Base-by-base conservation (phyloP, 805 yeast species). In the Metschnikowia borealis region DNA sequence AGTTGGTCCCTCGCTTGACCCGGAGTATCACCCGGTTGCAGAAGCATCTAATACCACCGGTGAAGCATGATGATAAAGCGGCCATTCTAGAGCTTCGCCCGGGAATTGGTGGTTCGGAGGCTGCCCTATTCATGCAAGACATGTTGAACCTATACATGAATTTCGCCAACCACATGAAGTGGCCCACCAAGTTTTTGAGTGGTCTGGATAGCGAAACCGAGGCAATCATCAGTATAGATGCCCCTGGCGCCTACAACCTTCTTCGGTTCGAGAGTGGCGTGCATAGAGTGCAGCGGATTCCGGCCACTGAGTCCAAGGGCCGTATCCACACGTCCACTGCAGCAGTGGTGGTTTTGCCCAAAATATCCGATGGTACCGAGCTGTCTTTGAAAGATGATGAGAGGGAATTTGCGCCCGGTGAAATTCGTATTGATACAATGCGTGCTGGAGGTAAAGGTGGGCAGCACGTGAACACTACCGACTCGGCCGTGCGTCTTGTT, bases 401-500 rank as follows among this genome's bases (percentile, higher is more conserved):
- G 59, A 71, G 92, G 38, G 80, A 80, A 50, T 89, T 94, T 66
- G 82, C 82, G 17, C 88, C 91, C 0, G 96, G 87, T 2, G 99
- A 94, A 60, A 83, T 94, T 20, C 78, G 97, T 50, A 83, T 94
- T 3, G 99, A 94, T 64, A 90, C 94, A n/a, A 94, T 92, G 96
- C 77, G 99, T 58, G 89, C 98, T 0, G 83, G 96, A 49, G 99
- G 99, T 3, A 86, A 94, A 55, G 99, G 99, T 50, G 99, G 99
- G 0, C 99, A 92, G 71, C 98, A 92, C 63, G 99, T 92, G 35
- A 92, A 92, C 64, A 92, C 96, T 13, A 94, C 98, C 0, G 98
- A 92, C 63, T 89, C 97, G 1, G 99, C 99, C 0, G 98, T 94
- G 13, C 77, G 99, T 59, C 71, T 94, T 26, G 89, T 92, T 1